Percentiles rank a stretch among this genome's conserved stretches.
Evolutionary conservation across 805 yeast species (phyloP).

Genomic region (Clavispora carvajalis): DNA sequence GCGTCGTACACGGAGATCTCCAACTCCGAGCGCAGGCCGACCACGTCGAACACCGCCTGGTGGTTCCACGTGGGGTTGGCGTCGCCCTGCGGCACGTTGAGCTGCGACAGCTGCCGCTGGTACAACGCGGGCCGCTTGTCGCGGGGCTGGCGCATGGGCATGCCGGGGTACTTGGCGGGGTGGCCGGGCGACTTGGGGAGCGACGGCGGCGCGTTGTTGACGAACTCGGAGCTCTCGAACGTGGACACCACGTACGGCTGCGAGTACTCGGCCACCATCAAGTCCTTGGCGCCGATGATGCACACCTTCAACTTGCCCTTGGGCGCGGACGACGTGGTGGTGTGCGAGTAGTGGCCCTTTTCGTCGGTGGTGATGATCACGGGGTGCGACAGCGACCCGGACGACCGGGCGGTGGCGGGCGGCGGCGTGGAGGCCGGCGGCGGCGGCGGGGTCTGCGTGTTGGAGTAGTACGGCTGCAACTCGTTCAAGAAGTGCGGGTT

Average conservation of each 20-base stretch:
- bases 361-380: slow-evolving; percentile 39
- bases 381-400: slow-evolving; percentile 15
- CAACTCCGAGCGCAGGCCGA: slow-evolving; percentile 75
- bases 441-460: neutral
- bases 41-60: slow-evolving; percentile 87
- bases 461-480: slow-evolving; percentile 17
- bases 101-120: slow-evolving; percentile 37
- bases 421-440: neutral
- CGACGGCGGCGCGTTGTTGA: slow-evolving; percentile 72
- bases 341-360: slow-evolving; percentile 29
- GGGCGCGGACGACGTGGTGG: slow-evolving; percentile 40
- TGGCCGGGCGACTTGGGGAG: slow-evolving; percentile 26
- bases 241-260: slow-evolving; percentile 90
- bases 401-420: slow-evolving; percentile 6
- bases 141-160: slow-evolving; percentile 11
- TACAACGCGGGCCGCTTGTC: slow-evolving; percentile 29
- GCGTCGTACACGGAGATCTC: slow-evolving; percentile 92
- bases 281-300: slow-evolving; percentile 72
- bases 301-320: slow-evolving; percentile 80
- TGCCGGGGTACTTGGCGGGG: slow-evolving; percentile 6
- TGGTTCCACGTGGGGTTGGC: slow-evolving; percentile 84
- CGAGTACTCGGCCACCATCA: slow-evolving; percentile 51
- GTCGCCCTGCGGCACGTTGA: slow-evolving; percentile 19
- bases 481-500: slow-evolving; percentile 15
- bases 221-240: slow-evolving; percentile 86